Conservation (phyloP, 2,329 filamentous ascomycete species). For the Claviceps paspali region DNA sequence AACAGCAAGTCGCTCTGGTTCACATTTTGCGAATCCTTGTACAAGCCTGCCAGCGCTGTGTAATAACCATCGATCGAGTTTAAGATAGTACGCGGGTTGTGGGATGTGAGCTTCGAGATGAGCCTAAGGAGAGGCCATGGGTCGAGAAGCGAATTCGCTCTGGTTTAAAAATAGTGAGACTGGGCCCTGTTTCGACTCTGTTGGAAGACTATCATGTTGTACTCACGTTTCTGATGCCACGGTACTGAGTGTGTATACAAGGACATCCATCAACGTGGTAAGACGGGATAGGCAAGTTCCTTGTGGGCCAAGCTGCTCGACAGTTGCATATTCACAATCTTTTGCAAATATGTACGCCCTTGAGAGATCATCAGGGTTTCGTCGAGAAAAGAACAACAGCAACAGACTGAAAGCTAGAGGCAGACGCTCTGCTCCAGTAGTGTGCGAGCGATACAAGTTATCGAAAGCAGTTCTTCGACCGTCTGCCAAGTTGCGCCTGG, state of each 20-base stretch:
- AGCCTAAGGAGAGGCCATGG: conserved; percentile 20
- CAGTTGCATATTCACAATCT: conserved; percentile 25
- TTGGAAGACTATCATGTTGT: background rate
- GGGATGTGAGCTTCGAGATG: conserved; percentile 15
- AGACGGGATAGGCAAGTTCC: conserved; percentile 17
- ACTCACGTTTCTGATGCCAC: conserved; percentile 13
- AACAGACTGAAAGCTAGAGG: conserved; percentile 30
- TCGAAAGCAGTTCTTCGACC: conserved; percentile 49
- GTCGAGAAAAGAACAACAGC: conserved; percentile 32
- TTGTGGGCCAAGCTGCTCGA: conserved; percentile 19
- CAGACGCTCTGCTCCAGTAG: conserved; percentile 21
- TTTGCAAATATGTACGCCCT: conserved; percentile 30
- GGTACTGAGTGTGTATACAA: conserved; percentile 20
- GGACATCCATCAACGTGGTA: conserved; percentile 19
- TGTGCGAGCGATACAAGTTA: conserved; percentile 28
- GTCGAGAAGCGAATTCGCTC: no score
- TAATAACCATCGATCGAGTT: conserved; percentile 23
- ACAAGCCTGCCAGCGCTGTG: conserved; percentile 22
- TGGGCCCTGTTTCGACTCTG: background rate
- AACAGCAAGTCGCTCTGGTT: conserved; percentile 12
- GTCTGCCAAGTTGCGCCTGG: conserved; percentile 42
- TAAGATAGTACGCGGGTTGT: conserved; percentile 11
- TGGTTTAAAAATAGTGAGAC: background rate
- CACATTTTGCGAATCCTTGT: conserved; percentile 11
- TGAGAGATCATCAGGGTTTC: conserved; percentile 28